Evolutionary conservation across 805 yeast genomes (phyloP), one percentile per base, ranked within the genome.

Genomic region (Barnettozyma sp.): DNA sequence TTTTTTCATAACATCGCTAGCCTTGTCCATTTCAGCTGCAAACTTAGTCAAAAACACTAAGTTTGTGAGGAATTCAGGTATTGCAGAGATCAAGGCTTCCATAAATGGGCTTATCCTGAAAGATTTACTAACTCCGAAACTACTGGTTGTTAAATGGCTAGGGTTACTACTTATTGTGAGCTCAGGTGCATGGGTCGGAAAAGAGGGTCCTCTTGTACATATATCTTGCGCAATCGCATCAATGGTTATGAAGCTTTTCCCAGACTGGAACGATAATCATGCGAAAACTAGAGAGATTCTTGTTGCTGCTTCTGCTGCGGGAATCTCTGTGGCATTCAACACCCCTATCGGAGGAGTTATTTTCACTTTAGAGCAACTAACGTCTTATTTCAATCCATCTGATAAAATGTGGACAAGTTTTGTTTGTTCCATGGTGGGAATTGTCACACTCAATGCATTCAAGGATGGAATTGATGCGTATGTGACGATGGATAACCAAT

Each of bases 321-420:
- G 95, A 5, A 79, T 85, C 17, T 75, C 88, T 0, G 83, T 82
- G 11, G 94, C 95, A 1, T 84, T 85, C 58, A 82, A 81, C 41
- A 78, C 94, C 0, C 95, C 95, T 3, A 77, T 86, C 38, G 94
- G 94, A 7, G 95, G 95, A 2, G 92, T 86, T 2, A 55, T 85
- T 22, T 86, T 84, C 55, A 79, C 82, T 5, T 55, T 82, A 14
- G 94, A 85, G 49, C 76, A 75, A 42, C 62, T 80, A 29, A 74
- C 80, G 4, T 71, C 77, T 22, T 82, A 71, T 49, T 75, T 79
- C 50, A 72, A 70, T 32, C 73, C 79, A 15, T 74, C 73, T 19
- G 71, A 68, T 41, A 66, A 79, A 41, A 73, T 85, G 77, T 85
- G 95, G 95, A 78, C 77, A 46, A 74, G 87, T 6, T 86, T 85